These are phyloP conservation scores for Kodamaea kaohsiungensis DNA, from an alignment of 805 yeast genomes.

Conservation along the genomic window DNA sequence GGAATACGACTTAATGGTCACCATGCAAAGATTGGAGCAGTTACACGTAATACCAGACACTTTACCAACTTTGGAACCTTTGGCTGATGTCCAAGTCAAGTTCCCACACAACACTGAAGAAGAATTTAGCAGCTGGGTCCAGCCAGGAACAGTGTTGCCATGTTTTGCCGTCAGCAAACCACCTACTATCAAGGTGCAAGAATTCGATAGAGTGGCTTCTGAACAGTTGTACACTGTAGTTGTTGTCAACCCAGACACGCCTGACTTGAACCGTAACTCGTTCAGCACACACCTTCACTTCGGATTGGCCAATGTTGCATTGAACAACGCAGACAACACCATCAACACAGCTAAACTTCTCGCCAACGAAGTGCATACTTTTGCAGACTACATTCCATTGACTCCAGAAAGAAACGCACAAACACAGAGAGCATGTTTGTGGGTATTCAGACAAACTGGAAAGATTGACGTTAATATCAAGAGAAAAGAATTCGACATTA, in stretches of 20 bases:
- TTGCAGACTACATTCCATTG: conserved; percentile 73
- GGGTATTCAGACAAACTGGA: conserved; percentile 82
- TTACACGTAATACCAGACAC: conserved; percentile 90
- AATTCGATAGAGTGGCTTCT: conserved; percentile 53
- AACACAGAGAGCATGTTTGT: conserved; percentile 77
- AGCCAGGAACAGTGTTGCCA: conserved; percentile 76
- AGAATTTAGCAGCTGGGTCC: conserved; percentile 64
- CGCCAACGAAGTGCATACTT: conserved; percentile 29
- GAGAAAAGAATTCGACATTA: conserved; percentile 65
- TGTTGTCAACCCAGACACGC: conserved; percentile 89
- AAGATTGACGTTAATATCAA: conserved; percentile 16
- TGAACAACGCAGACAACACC: conserved; percentile 57
- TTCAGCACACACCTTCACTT: conserved; percentile 73
- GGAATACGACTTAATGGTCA: conserved; percentile 63
- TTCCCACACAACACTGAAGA: conserved; percentile 65
- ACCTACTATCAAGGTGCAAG: conserved; percentile 77
- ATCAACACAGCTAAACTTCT: conserved; percentile 46
- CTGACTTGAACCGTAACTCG: conserved; percentile 69
- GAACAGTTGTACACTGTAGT: conserved; percentile 70
- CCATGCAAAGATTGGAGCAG: conserved; percentile 91
- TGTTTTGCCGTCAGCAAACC: conserved; percentile 71
- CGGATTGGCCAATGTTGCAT: conserved; percentile 69
- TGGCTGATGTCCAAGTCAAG: conserved; percentile 69
- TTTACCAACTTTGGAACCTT: conserved; percentile 82
- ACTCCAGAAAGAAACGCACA: conserved; percentile 87